Evolutionary conservation across 2,329 filamentous ascomycete genomes (phyloP).

Genomic region (Colletotrichum sp.): DNA sequence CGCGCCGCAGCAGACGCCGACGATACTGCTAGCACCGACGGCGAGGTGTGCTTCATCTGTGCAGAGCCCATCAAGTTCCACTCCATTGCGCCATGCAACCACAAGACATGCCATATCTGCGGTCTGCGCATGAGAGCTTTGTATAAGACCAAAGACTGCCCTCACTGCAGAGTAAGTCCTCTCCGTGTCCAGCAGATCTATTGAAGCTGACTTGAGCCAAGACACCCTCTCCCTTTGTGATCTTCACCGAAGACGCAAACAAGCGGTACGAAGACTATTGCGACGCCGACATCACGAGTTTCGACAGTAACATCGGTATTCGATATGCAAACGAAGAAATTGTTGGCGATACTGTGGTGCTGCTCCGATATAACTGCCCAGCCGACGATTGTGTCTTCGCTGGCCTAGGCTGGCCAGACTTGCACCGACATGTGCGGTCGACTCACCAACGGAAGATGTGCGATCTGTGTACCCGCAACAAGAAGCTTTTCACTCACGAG

Average conservation of each 20-base stretch:
- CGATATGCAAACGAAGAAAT: conserved; percentile 89
- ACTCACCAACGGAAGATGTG: conserved; percentile 89
- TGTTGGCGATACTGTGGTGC: conserved; percentile 84
- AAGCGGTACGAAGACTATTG: conserved; percentile 89
- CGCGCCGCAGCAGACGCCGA: conserved; percentile 29
- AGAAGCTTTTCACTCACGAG: conserved; percentile 98
- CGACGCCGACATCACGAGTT: conserved; percentile 72
- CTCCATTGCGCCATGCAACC: conserved; percentile 91
- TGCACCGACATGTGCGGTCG: conserved; percentile 77
- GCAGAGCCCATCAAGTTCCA: conserved; percentile 88
- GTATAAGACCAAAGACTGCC: conserved; percentile 95
- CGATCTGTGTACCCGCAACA: conserved; percentile 88
- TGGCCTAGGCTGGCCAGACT: conserved; percentile 67
- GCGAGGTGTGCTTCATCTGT: conserved; percentile 97
- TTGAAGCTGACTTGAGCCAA: conserved; percentile 32
- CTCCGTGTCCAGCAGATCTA: neutral
- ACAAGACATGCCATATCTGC: conserved; percentile 96
- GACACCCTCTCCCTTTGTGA: conserved; percentile 78
- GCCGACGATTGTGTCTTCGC: conserved; percentile 81
- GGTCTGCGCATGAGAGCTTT: conserved; percentile 87
- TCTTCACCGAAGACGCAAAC: conserved; percentile 85
- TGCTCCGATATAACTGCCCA: conserved; percentile 94
- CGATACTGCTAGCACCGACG: conserved; percentile 58
- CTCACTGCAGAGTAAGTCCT: conserved; percentile 82
- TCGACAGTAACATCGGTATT: conserved; percentile 87